Evolutionary conservation across 768 basidiomycete genomes (phyloP).

Genomic region (Coprinopsis marcescibilis): DNA sequence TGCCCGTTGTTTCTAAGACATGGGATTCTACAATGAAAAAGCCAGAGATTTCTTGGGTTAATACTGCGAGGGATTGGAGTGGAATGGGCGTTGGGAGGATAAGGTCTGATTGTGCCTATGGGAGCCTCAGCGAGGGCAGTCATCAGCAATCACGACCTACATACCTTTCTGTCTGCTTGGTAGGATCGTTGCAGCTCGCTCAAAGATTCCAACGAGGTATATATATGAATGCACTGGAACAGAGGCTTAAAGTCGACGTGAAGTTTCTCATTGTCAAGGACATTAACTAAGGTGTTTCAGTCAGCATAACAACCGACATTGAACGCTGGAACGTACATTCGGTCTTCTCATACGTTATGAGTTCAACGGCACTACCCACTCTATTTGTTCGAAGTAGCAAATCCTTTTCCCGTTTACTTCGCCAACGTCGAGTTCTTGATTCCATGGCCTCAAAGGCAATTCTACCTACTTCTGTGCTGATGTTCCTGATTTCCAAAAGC

Average conservation of each 20-base stretch:
- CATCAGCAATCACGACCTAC: constrained; percentile 6
- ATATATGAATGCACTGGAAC: constrained; percentile 96
- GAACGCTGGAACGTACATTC: constrained; percentile 64
- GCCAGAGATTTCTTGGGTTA: constrained; percentile 92
- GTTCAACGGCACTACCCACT: constrained; percentile 88
- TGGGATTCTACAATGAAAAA: constrained; percentile 97
- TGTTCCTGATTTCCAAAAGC: constrained; percentile 90
- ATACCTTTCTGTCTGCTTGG: constrained; percentile 93
- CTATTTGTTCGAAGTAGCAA: constrained; percentile 67
- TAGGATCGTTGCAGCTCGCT: constrained; percentile 88
- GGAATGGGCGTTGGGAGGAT: constrained; percentile 78
- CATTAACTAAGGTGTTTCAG: constrained; percentile 55
- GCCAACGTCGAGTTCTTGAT: constrained; percentile 74
- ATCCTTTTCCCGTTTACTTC: constrained; percentile 77
- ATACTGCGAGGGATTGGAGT: constrained; percentile 57
- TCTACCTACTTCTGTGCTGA: constrained; percentile 78
- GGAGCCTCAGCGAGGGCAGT: constrained; percentile 6
- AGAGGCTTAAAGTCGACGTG: constrained; percentile 91
- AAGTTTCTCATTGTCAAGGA: constrained; percentile 85
- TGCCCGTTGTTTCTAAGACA: constrained; percentile 82
- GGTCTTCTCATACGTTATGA: constrained; percentile 87
- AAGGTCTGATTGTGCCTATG: constrained; percentile 91
- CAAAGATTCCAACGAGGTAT: constrained; percentile 84
- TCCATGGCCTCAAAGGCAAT: constrained; percentile 92
- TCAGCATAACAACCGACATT: constrained; percentile 3